These are phyloP conservation scores for Macrotyloma uniflorum DNA, from an alignment of 306 rosid species.

Conservation along the genomic window DNA sequence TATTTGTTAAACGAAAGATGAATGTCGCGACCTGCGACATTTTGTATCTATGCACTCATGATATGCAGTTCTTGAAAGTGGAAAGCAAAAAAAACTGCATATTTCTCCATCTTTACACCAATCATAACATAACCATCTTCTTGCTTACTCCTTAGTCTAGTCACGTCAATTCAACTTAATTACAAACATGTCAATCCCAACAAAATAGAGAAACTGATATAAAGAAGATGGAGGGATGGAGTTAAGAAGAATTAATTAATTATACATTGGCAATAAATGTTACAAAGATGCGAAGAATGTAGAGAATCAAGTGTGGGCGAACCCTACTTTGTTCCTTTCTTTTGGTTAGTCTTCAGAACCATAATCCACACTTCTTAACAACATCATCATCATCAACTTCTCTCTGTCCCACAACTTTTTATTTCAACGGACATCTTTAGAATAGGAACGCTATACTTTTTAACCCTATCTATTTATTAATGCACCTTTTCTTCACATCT, in stretches of 20 bases:
- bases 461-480: not conserved
- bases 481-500: not conserved
- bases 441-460: conserved; percentile 5
- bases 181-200: not conserved
- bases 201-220: too few species aligned
- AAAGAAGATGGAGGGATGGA: not conserved
- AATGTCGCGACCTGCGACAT: too few species aligned
- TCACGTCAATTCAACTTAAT: not conserved
- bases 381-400: not conserved
- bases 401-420: conserved; percentile 30
- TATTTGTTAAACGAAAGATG: too few species aligned
- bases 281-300: not conserved
- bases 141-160: not conserved
- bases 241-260: not conserved
- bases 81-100: not conserved
- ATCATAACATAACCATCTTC: not conserved
- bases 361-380: not conserved
- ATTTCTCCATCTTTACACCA: not conserved
- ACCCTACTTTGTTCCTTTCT: not conserved
- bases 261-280: not conserved
- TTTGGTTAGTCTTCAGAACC: not conserved
- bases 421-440: conserved; percentile 30
- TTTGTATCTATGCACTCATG: too few species aligned
- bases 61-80: too few species aligned
- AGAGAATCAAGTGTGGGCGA: conserved; percentile 3